Percentiles rank a stretch among this genome's conserved stretches.
Evolutionary conservation across 2,329 filamentous ascomycete species (phyloP).

Genomic region (Cercospora nicotianae): DNA sequence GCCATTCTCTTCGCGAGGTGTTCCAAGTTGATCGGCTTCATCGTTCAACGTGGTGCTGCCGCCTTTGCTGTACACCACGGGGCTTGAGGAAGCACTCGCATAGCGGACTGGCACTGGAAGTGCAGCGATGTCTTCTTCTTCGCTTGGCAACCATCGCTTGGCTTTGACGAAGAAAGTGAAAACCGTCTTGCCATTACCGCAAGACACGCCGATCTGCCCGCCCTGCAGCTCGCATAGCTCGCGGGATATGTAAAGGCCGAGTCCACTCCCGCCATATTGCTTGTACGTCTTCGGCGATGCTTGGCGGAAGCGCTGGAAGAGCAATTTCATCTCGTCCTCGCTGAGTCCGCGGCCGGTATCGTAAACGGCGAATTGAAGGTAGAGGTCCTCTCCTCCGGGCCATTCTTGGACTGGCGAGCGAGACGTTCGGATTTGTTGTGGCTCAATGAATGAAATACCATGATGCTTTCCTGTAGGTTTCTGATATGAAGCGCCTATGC

Average conservation of each 20-base stretch:
- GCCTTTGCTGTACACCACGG: constrained; percentile 28
- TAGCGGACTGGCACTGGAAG: constrained; percentile 15
- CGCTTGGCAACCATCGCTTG: constrained; percentile 25
- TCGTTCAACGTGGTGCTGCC: constrained; percentile 27
- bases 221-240: constrained; percentile 46
- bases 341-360: constrained; percentile 47
- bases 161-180: constrained; percentile 50
- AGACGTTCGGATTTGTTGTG: constrained; percentile 27
- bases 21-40: neutral
- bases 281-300: constrained; percentile 37
- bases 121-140: neutral
- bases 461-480: constrained; percentile 38
- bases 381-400: constrained; percentile 41
- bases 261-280: constrained; percentile 47
- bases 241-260: constrained; percentile 50
- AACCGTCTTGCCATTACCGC: constrained; percentile 43
- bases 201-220: constrained; percentile 49
- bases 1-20: constrained; percentile 11
- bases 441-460: constrained; percentile 39
- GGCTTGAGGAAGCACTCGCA: constrained; percentile 31
- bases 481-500: constrained; percentile 39
- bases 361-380: constrained; percentile 46
- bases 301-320: constrained; percentile 47
- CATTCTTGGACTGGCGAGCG: constrained; percentile 34
- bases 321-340: constrained; percentile 42